phyloP scores from a whole-genome alignment of 371 early-diverging fungal genomes.

The Mortierella sp. region DNA sequence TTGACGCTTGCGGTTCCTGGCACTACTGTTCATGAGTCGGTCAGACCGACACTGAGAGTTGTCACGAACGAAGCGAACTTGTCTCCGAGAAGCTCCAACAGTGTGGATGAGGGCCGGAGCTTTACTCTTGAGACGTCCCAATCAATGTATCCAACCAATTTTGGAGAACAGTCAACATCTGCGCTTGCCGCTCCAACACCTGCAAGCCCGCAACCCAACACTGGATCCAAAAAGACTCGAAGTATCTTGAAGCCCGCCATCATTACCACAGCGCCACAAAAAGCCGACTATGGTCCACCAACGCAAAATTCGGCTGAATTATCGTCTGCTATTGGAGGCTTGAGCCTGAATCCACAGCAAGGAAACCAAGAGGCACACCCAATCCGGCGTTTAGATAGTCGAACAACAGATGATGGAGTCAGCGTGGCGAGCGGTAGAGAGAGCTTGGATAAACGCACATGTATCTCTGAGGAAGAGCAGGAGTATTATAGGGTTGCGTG shows the following conservation, averaged over 20 bases:
- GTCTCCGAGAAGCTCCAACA: background rate
- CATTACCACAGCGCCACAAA: constrained; percentile 28
- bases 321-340: background rate
- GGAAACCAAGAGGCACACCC: background rate
- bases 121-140: background rate
- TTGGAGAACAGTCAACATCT: background rate
- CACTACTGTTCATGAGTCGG: background rate
- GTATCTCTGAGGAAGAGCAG: constrained; percentile 13
- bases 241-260: constrained; percentile 45
- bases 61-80: background rate
- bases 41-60: background rate
- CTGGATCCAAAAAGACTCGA: constrained; percentile 20
- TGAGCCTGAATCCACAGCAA: background rate
- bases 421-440: constrained; percentile 8
- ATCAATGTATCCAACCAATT: background rate
- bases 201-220: background rate
- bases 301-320: constrained; percentile 1
- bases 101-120: background rate
- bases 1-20: constrained; percentile 33
- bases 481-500: constrained; percentile 30
- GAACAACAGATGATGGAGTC: constrained; percentile 11
- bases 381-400: constrained; percentile 14
- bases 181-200: background rate
- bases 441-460: background rate
- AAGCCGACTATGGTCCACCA: background rate